These are phyloP conservation scores for Penicillium sp. DNA, from an alignment of 2,329 filamentous ascomycete species.

Conservation along the genomic window DNA sequence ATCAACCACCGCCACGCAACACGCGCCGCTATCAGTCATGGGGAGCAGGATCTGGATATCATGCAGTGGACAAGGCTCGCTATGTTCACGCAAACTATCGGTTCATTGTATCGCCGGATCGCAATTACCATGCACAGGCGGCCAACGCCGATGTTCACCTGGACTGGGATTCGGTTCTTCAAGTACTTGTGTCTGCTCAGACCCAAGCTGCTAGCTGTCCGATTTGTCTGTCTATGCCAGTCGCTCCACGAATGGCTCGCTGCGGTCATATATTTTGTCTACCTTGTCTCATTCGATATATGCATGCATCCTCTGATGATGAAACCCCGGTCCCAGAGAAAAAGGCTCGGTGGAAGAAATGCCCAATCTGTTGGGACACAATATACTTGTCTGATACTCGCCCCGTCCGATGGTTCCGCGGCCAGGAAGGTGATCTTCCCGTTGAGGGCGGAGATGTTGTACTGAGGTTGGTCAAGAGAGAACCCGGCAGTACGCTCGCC, in stretches of 20 bases:
- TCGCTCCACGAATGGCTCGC: conserved; percentile 91
- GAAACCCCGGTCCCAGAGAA: conserved; percentile 60
- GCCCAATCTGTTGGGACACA: conserved; percentile 88
- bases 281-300: conserved; percentile 87
- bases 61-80: conserved; percentile 83
- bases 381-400: conserved; percentile 88
- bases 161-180: conserved; percentile 84
- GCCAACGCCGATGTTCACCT: conserved; percentile 82
- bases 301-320: conserved; percentile 73
- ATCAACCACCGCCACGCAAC: conserved; percentile 52
- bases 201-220: conserved; percentile 87
- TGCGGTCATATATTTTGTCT: conserved; percentile 97
- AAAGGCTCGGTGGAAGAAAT: conserved; percentile 82
- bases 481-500: conserved; percentile 75
- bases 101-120: conserved; percentile 82
- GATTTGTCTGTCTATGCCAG: conserved; percentile 87
- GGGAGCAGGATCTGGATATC: conserved; percentile 83
- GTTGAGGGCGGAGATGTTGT: conserved; percentile 85
- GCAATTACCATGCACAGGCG: conserved; percentile 73
- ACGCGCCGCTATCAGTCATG: conserved; percentile 70
- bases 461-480: conserved; percentile 75
- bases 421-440: conserved; percentile 76
- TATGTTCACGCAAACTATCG: conserved; percentile 96
- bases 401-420: conserved; percentile 84
- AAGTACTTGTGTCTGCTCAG: conserved; percentile 83